These are phyloP conservation scores for Carpinus viminea DNA, from an alignment of 306 rosid species.

Conservation along the genomic window DNA sequence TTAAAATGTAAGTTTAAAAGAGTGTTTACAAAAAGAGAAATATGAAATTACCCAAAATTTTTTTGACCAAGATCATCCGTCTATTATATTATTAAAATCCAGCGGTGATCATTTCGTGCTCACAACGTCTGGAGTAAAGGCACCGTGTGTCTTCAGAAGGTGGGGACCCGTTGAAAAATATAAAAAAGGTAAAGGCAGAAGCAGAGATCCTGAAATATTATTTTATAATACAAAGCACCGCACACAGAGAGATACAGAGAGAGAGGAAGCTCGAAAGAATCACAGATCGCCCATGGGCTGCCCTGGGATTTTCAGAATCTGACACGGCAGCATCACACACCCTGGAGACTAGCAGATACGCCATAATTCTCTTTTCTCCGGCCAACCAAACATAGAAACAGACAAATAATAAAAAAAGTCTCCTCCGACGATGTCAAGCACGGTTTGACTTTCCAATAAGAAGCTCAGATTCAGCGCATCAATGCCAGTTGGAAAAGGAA, in stretches of 20 bases:
- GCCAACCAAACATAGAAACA: neutral
- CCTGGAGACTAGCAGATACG: neutral
- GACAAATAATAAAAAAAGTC: neutral
- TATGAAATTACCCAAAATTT: too few relatives aligned
- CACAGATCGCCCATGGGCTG: neutral
- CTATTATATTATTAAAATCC: too few relatives aligned
- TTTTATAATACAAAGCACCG: neutral
- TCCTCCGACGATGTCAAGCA: neutral
- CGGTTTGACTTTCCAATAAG: neutral
- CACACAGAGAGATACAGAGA: neutral
- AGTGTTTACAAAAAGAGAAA: too few relatives aligned
- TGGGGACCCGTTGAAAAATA: too few relatives aligned
- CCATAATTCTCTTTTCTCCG: neutral
- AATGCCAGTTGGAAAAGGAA: neutral
- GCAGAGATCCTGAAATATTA: too few relatives aligned
- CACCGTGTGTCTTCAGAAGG: too few relatives aligned
- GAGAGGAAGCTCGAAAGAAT: neutral
- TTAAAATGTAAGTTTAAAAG: too few relatives aligned
- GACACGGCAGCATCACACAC: neutral
- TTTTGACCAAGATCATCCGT: too few relatives aligned
- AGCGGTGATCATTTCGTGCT: too few relatives aligned
- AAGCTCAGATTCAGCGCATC: slow-evolving; percentile 9
- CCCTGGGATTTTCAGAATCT: neutral
- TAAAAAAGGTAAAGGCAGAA: too few relatives aligned
- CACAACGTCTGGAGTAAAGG: too few relatives aligned